Base-by-base conservation (phyloP, 305 asterid genomes). In the Fraxinus velutina region DNA sequence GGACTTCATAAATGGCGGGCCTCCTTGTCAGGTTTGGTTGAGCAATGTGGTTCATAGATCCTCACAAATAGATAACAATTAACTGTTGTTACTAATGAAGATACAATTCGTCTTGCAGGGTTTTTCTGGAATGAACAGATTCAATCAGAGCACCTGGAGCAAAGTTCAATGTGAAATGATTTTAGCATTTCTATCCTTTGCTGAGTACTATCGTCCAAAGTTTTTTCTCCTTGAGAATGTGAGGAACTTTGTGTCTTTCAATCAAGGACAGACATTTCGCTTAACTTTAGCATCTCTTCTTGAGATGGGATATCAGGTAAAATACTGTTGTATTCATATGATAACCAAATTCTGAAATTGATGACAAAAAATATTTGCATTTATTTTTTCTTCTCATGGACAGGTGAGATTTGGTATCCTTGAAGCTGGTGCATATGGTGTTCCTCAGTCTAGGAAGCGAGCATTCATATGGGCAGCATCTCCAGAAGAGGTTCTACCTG, bases 401-500 rank as follows among this genome's bases (percentile, higher is more conserved):
- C 71, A 89, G 92, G 92, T 89, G 81, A 89, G 99, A 82, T 96
- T 93, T 87, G 99, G 98, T 50, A 90, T 96, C 83, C 97, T 96
- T 44, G 99, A 96, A 89, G 99, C 99, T 79, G 99, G 99, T 85
- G 92, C 98, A 6, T 96, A 80, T 89, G 99, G 99, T 60, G 95
- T 94, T 80, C 97, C 99, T 81, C 99, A 96, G 88, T 91, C 98
- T 44, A 88, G 99, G 87, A 96, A 96, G 88, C 90, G 99, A 81
- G 99, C 98, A 71, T 96, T 96, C 84, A 96, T 96, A 83, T 96
- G 99, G 99, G 98, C 97, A 12, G 98, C 99, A 21, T 89, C 98
- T 78, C 99, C 98, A 5, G 93, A 93, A 62, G 95, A 92, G 88
- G 52, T 86, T 78, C 98, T 96, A 81, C 99, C 99, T 0, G 98